A percentile compares a stretch with the other conserved stretches of the same genome.
These are phyloP conservation scores for Plasmodium coatneyi DNA, from an alignment of 169 alveolate species.

Conservation along the genomic window DNA sequence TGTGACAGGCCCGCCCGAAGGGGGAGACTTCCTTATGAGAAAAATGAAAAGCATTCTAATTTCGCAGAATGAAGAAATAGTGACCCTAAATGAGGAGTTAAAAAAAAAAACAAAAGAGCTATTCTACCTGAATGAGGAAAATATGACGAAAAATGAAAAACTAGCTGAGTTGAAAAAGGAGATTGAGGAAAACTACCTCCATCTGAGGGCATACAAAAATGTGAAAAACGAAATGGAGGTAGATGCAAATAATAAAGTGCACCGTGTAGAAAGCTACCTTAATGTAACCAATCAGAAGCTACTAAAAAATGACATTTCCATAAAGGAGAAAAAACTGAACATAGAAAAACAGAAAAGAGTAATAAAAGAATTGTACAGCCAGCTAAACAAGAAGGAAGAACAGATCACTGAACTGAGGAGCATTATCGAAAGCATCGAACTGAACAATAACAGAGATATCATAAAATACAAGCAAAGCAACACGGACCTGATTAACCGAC, in stretches of 20 bases:
- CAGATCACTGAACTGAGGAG: slow-evolving; percentile 25
- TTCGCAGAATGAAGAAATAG: slow-evolving; percentile 65
- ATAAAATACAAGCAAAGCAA: slow-evolving; percentile 63
- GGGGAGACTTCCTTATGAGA: slow-evolving; percentile 10
- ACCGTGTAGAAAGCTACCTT: slow-evolving; percentile 28
- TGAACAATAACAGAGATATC: slow-evolving; percentile 54
- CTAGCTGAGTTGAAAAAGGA: slow-evolving; percentile 57
- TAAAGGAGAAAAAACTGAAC: slow-evolving; percentile 48
- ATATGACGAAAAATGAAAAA: slow-evolving; percentile 48
- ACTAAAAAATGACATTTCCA: slow-evolving; percentile 22
- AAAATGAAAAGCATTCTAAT: slow-evolving; percentile 52
- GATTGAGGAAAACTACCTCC: slow-evolving; percentile 31
- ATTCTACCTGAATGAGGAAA: slow-evolving; percentile 45
- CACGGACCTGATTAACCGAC: slow-evolving; percentile 38
- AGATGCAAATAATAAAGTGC: slow-evolving; percentile 39
- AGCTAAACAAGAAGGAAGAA: slow-evolving; percentile 63
- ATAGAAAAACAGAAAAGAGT: slow-evolving; percentile 69
- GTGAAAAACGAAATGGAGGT: slow-evolving; percentile 31
- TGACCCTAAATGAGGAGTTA: slow-evolving; percentile 33
- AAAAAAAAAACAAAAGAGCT: slow-evolving; percentile 43
- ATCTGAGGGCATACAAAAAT: slow-evolving; percentile 27
- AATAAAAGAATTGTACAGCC: slow-evolving; percentile 52
- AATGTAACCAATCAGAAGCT: slow-evolving; percentile 33
- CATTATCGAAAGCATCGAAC: slow-evolving; percentile 49
- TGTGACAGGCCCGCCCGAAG: background rate